phyloP scores from a whole-genome alignment of 768 basidiomycete genomes.

The Sistotremastrum niveocremeum region DNA sequence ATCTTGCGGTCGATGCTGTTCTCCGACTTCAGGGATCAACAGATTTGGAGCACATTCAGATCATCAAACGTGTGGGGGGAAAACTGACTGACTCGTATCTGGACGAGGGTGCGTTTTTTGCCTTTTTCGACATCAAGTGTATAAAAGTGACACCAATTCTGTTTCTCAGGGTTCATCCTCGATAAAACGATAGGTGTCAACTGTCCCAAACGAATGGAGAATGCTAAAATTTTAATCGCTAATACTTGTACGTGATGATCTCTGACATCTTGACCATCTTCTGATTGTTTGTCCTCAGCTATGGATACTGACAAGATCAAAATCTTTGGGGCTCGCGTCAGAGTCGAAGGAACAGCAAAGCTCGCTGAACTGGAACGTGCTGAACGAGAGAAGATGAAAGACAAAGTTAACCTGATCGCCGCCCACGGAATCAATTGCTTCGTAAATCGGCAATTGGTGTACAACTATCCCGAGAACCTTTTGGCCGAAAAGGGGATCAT shows the following conservation, averaged over 20 bases:
- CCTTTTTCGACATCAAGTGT: neutral
- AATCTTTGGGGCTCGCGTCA: conserved; percentile 91
- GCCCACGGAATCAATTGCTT: conserved; percentile 93
- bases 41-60: conserved; percentile 94
- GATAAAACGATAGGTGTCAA: conserved; percentile 92
- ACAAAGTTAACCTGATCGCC: conserved; percentile 90
- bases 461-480: conserved; percentile 96
- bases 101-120: conserved; percentile 59
- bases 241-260: conserved; percentile 70
- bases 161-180: conserved; percentile 74
- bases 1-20: conserved; percentile 94
- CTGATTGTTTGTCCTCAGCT: conserved; percentile 32
- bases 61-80: conserved; percentile 99
- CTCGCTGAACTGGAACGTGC: conserved; percentile 96
- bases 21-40: conserved; percentile 87
- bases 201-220: conserved; percentile 89
- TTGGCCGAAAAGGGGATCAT: conserved; percentile 92
- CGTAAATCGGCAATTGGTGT: conserved; percentile 95
- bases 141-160: neutral
- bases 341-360: conserved; percentile 93
- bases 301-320: conserved; percentile 99
- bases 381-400: conserved; percentile 98
- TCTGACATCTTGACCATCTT: neutral
- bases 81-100: conserved; percentile 97
- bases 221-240: conserved; percentile 90